phyloP scores from a whole-genome alignment of 2,329 filamentous ascomycete genomes.

The Aspergillus latus region DNA sequence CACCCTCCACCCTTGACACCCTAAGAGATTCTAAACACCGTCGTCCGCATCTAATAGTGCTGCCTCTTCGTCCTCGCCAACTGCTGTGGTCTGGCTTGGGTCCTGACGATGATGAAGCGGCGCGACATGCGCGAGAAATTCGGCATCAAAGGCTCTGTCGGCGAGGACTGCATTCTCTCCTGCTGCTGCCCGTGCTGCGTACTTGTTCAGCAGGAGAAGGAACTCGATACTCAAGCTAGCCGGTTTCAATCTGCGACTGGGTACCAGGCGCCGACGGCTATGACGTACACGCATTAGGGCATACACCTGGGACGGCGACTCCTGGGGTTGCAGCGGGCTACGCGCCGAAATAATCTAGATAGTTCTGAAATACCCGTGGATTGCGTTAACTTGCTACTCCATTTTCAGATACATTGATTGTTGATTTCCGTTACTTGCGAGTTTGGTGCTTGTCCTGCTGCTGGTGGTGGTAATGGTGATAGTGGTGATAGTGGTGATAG shows the following conservation, averaged over 20 bases:
- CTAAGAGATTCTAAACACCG: not conserved
- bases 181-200: conserved; percentile 60
- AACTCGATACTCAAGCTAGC: conserved; percentile 35
- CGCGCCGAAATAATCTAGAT: too few species aligned
- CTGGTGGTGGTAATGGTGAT: too few species aligned
- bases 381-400: too few species aligned
- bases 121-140: conserved; percentile 55
- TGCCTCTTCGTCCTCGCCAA: conserved; percentile 33
- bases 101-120: conserved; percentile 56
- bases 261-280: conserved; percentile 28
- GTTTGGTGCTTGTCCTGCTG: too few species aligned
- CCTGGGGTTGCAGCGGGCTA: too few species aligned
- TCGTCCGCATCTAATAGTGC: conserved; percentile 24
- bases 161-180: conserved; percentile 53
- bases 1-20: not conserved
- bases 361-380: too few species aligned
- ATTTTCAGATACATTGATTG: too few species aligned
- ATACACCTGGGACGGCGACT: too few species aligned
- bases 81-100: conserved; percentile 34
- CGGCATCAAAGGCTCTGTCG: conserved; percentile 52
- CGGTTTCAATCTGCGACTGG: conserved; percentile 11
- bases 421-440: too few species aligned
- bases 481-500: too few species aligned
- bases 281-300: conserved; percentile 23
- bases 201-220: conserved; percentile 60